Conservation (phyloP, 2,329 filamentous ascomycete species). For the Alternaria postmessia region DNA sequence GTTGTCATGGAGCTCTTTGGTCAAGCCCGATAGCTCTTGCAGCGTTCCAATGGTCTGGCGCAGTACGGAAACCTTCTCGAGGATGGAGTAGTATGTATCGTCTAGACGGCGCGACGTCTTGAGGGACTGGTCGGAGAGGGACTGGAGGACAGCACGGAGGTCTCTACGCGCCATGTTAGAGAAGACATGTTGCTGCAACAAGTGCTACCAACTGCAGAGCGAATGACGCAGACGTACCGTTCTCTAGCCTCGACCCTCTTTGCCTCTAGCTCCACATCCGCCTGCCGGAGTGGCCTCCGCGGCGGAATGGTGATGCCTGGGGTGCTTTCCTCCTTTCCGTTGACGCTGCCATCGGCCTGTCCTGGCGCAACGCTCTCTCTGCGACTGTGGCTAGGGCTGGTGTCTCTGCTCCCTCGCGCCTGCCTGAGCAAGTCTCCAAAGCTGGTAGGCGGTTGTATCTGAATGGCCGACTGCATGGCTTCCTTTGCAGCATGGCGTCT, state of each 20-base stretch:
- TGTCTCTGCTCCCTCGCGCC: slow-evolving; percentile 41
- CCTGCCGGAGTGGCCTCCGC: slow-evolving; percentile 45
- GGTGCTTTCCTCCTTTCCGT: slow-evolving; percentile 16
- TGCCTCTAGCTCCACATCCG: slow-evolving; percentile 52
- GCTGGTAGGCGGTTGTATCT: slow-evolving; percentile 55
- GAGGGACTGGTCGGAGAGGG: slow-evolving; percentile 67
- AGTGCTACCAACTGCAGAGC: background rate
- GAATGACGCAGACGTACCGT: slow-evolving; percentile 38
- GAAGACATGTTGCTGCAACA: background rate
- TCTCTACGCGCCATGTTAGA: slow-evolving; percentile 44
- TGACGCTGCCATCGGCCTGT: slow-evolving; percentile 16
- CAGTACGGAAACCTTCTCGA: slow-evolving; percentile 72
- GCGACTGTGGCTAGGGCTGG: slow-evolving; percentile 41
- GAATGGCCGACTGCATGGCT: slow-evolving; percentile 55
- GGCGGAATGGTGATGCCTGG: slow-evolving; percentile 25
- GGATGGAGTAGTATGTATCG: slow-evolving; percentile 75
- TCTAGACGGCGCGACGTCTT: slow-evolving; percentile 72
- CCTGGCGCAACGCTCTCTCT: slow-evolving; percentile 36
- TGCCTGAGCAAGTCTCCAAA: slow-evolving; percentile 55
- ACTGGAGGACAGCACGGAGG: slow-evolving; percentile 51
- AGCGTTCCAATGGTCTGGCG: slow-evolving; percentile 71
- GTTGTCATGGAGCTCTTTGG: slow-evolving; percentile 64
- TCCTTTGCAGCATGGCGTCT: slow-evolving; percentile 51
- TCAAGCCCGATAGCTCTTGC: slow-evolving; percentile 71
- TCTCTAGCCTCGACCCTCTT: slow-evolving; percentile 47